Evolutionary conservation across 208 protist genomes (phyloP), one percentile per base, ranked within the genome.

Genomic region (Leishmania tropica): DNA sequence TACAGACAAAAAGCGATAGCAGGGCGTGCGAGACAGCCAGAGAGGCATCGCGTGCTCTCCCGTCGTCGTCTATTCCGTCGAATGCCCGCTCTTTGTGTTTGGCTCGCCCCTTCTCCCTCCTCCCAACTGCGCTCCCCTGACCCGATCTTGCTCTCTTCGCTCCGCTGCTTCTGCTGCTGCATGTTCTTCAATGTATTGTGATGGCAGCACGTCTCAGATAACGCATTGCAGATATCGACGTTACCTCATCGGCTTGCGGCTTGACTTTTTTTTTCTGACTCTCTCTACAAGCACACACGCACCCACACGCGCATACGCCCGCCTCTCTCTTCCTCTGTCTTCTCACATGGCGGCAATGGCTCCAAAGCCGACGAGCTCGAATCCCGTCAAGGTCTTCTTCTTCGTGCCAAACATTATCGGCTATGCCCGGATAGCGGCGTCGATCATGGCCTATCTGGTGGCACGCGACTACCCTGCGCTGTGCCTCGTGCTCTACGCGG

Each of bases 351-450:
- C 45, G 0, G 45, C 24, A 6, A 74, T 74, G 68, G 0, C 75
- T 1, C 71, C 82, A 77, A 79, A 81, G 47, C 17, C 35, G 40
- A 51, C 70, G 51, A 51, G 28, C 1, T 42, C 79, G 53, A 87
- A 53, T 2, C 75, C 85, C 5, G 73, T 54, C 31, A 83, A 83
- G 48, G 82, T 97, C 24, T 90, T 86, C 67, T 81, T 94, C 58
- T 98, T 96, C 68, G 93, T 96, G 76, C 97, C 97, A 21, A 99
- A 99, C 76, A 65, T 99, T 11, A 98, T 98, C 76, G 97, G 98
- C 58, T 99, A 98, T 79, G 74, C 68, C 31, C 91, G 98, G 67
- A 93, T 98, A 37, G 77, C 88, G 2, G 70, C 96, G 8, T 88
- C 92, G 3, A 68, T 99, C 24, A 58, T 87, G 0, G 90, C 94